These are phyloP conservation scores for Gymnopilus junonius DNA, from an alignment of 768 basidiomycete genomes.

Conservation along the genomic window DNA sequence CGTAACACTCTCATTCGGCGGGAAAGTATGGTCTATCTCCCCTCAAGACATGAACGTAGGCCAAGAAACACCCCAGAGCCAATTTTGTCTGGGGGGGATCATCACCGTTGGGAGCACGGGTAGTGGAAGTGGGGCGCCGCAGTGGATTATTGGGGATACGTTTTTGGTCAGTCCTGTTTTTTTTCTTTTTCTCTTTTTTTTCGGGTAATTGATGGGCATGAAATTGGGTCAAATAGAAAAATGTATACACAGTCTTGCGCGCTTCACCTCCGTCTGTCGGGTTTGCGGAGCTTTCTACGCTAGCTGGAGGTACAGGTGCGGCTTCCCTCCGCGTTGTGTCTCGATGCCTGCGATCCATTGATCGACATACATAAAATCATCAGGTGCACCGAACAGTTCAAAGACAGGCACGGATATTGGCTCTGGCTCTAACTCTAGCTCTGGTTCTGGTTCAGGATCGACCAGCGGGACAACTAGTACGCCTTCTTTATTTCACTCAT, in stretches of 20 bases:
- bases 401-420: too few species aligned
- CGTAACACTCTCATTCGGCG: constrained; percentile 76
- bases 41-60: constrained; percentile 83
- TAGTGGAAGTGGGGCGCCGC: constrained; percentile 43
- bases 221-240: too few species aligned
- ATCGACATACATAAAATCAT: too few species aligned
- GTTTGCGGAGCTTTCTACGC: constrained; percentile 52
- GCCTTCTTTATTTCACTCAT: too few species aligned
- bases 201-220: too few species aligned
- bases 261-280: constrained; percentile 51
- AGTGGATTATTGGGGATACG: constrained; percentile 74
- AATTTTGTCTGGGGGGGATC: constrained; percentile 66
- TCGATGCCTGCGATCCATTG: too few species aligned
- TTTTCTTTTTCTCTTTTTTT: too few species aligned
- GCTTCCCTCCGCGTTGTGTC: too few species aligned
- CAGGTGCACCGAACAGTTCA: too few species aligned
- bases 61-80: constrained; percentile 33
- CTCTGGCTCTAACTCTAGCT: background rate
- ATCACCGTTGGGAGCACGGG: constrained; percentile 50
- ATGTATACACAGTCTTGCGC: constrained; percentile 56
- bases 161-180: constrained; percentile 67
- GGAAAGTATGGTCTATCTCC: constrained; percentile 76
- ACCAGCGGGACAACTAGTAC: too few species aligned
- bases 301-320: constrained; percentile 46
- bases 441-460: too few species aligned